A percentile compares a stretch with the other conserved stretches of the same genome.
Conservation (phyloP, 2,329 filamentous ascomycete genomes). For the Catunica adiposa region DNA sequence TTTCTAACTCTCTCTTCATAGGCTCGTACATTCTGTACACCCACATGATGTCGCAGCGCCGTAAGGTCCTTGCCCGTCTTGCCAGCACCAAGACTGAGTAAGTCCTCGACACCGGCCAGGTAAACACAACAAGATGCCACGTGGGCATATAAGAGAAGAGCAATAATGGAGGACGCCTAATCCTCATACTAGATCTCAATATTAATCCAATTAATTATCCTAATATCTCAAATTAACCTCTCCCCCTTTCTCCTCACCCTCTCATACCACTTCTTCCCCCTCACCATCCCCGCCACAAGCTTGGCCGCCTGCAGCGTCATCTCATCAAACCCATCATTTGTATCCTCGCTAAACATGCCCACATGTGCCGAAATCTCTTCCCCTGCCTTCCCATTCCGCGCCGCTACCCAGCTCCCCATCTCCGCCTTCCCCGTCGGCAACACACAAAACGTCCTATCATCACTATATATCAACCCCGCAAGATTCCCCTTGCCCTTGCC, state of each 20-base stretch:
- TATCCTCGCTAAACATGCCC: constrained; percentile 57
- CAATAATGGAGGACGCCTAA: too few relatives aligned
- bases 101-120: too few relatives aligned
- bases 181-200: too few relatives aligned
- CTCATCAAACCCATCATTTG: constrained; percentile 56
- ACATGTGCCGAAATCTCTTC: constrained; percentile 75
- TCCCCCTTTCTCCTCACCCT: background rate
- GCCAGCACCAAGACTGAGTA: constrained; percentile 20
- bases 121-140: too few relatives aligned
- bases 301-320: constrained; percentile 50
- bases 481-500: constrained; percentile 32
- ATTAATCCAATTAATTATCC: constrained; percentile 1
- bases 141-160: too few relatives aligned
- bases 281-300: constrained; percentile 47
- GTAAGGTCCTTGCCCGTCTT: constrained; percentile 39
- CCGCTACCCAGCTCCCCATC: constrained; percentile 47
- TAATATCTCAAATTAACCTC: background rate
- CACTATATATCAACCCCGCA: constrained; percentile 10
- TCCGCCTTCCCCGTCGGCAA: constrained; percentile 41
- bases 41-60: constrained; percentile 85
- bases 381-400: constrained; percentile 59
- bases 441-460: constrained; percentile 69
- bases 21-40: constrained; percentile 75
- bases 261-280: constrained; percentile 46
- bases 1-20: constrained; percentile 14